A percentile compares a stretch with the other conserved stretches of the same genome.
Evolutionary conservation across 2,329 filamentous ascomycete genomes (phyloP).

Genomic region (Aspergillus fijiensis): DNA sequence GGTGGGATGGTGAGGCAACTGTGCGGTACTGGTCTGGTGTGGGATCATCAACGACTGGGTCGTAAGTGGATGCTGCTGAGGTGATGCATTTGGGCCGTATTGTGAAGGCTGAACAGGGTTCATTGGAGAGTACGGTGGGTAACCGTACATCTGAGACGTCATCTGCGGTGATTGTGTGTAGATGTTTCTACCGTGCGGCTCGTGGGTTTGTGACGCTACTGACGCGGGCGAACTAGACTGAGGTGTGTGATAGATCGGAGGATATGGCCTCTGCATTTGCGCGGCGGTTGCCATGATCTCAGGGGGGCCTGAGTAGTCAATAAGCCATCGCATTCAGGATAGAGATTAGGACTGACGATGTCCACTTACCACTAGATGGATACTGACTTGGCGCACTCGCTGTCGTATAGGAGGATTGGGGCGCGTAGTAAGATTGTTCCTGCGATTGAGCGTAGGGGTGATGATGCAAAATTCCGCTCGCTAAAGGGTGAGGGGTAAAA

Average conservation of each 20-base stretch:
- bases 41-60: constrained; percentile 56
- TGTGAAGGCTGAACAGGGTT: constrained; percentile 55
- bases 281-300: constrained; percentile 65
- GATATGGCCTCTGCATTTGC: constrained; percentile 71
- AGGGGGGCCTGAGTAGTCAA: constrained; percentile 66
- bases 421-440: constrained; percentile 72
- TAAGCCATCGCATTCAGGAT: constrained; percentile 51
- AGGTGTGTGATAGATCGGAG: constrained; percentile 91
- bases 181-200: constrained; percentile 78
- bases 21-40: constrained; percentile 39
- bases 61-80: constrained; percentile 57
- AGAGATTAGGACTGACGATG: constrained; percentile 57
- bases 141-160: constrained; percentile 81
- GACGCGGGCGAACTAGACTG: constrained; percentile 94
- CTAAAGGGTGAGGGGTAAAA: constrained; percentile 33
- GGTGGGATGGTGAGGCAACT: constrained; percentile 43
- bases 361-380: constrained; percentile 74
- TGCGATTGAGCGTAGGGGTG: constrained; percentile 68
- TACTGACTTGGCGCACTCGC: constrained; percentile 80
- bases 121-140: constrained; percentile 57
- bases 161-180: constrained; percentile 82
- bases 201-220: constrained; percentile 85
- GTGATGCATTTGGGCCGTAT: constrained; percentile 56
- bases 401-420: constrained; percentile 79
- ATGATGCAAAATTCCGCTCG: constrained; percentile 50